Evolutionary conservation across 768 basidiomycete species (phyloP), one percentile per base, ranked within the genome.

Genomic region (Panaeolus papilionaceus): DNA sequence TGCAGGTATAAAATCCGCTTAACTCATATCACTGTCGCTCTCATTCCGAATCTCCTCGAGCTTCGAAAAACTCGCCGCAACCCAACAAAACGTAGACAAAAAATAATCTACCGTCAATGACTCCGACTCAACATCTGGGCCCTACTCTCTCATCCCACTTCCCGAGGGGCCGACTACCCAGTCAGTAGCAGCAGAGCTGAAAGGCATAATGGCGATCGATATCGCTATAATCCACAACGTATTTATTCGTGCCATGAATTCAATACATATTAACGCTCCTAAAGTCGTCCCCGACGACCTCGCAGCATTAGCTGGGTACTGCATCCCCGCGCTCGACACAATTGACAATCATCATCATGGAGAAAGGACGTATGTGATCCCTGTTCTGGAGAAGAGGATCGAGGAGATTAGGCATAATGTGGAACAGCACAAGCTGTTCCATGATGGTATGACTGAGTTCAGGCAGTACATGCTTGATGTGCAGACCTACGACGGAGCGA

Each of bases 361-460:
- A 14, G 67, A 71, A 47, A 69, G 71, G 64, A 39, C 47, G 18
- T 42, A 68, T 23, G 49, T 69, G 11, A 71, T 73, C 38, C 72
- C 68, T 10, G 33, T 40, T 7, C 51, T 73, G 0, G 70, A 73
- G 64, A 64, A 64, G 47, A 68, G 66, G 33, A 37, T 71, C 3
- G 61, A 74, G 28, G 72, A 73, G 20, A 73, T 73, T 68, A 64
- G 70, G 8, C 64, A 26, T 38, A 72, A 72, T 37, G 67, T 71
- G 3, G 67, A 68, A 5, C 67, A 72, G 44, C 70, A 72, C 54
- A 62, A 67, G 14, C 62, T 44, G 11, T 71, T 72, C 33, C 66
- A 72, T 9, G 65, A 16, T 14, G 38, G 44, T 11, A 47, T 72
- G 63, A 51, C 62, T n/a, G 42, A 40, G n/a, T 66, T 72, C 23